Conservation (phyloP, 352 stramenopile species). For the Phytophthora colocasiae region DNA sequence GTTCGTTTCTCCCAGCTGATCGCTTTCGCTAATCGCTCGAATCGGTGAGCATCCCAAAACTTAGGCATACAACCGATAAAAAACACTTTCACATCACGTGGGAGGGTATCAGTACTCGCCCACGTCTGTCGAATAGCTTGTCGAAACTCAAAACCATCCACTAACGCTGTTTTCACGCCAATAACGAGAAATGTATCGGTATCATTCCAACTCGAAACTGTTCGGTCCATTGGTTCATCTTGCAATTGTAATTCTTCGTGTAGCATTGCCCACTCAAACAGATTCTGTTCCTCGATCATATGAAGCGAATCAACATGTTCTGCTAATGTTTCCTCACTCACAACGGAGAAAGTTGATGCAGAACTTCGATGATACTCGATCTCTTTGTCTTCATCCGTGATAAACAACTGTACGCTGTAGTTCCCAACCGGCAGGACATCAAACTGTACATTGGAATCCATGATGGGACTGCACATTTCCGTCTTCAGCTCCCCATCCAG, state of each 20-base stretch:
- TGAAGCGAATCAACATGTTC: neutral
- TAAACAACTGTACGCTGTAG: conserved; percentile 16
- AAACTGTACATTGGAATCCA: conserved; percentile 11
- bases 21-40: conserved; percentile 15
- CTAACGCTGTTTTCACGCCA: conserved; percentile 54
- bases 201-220: too few relatives aligned
- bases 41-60: conserved; percentile 2
- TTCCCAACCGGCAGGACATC: conserved; percentile 14
- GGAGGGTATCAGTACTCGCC: conserved; percentile 26
- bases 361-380: conserved; percentile 8
- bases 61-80: conserved; percentile 48
- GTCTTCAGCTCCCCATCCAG: conserved; percentile 4
- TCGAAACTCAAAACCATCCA: conserved; percentile 35
- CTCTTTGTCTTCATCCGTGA: conserved; percentile 1
- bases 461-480: conserved; percentile 10
- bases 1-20: conserved; percentile 38
- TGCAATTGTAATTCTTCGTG: neutral
- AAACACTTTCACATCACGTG: conserved; percentile 35
- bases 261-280: conserved; percentile 19
- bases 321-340: conserved; percentile 9
- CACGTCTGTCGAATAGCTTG: conserved; percentile 58
- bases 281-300: conserved; percentile 1
- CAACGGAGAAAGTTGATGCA: conserved; percentile 12
- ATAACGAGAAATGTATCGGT: conserved; percentile 39
- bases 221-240: neutral